Evolutionary conservation across 1,284 basidiomycete species (phyloP).

Genomic region (Vanrija humicola): DNA sequence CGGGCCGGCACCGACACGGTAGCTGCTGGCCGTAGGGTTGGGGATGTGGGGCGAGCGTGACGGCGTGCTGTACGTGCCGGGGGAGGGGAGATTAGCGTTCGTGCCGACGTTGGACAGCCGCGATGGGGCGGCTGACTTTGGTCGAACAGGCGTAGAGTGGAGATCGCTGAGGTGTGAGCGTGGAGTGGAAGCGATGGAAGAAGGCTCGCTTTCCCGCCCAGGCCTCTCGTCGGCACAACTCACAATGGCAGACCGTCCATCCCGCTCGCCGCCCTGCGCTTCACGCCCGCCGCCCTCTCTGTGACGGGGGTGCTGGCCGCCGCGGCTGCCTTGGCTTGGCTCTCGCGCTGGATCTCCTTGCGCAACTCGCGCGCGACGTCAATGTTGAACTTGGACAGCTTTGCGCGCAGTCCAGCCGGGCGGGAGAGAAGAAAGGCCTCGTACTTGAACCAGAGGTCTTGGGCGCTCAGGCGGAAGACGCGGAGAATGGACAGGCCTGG

Average conservation of each 20-base stretch:
- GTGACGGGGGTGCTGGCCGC: constrained; percentile 5
- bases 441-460: constrained; percentile 51
- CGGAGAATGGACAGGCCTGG: constrained; percentile 46
- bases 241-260: constrained; percentile 24
- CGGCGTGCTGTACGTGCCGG: constrained; percentile 17
- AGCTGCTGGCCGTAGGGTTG: constrained; percentile 20
- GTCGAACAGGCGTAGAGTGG: constrained; percentile 33
- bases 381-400: constrained; percentile 38
- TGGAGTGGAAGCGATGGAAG: no score
- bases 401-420: constrained; percentile 42
- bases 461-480: constrained; percentile 42
- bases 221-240: no score
- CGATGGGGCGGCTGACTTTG: constrained; percentile 13
- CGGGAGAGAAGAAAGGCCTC: constrained; percentile 50
- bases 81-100: constrained; percentile 24
- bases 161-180: constrained; percentile 27
- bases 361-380: constrained; percentile 46
- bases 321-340: constrained; percentile 32
- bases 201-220: no score
- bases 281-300: constrained; percentile 21
- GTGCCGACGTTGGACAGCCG: constrained; percentile 23
- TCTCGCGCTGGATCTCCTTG: constrained; percentile 47
- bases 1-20: constrained; percentile 20
- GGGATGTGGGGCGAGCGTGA: constrained; percentile 6
- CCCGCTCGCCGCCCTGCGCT: constrained; percentile 35